These are phyloP conservation scores for Platanthera guangdongensis DNA, from an alignment of 106 monocot species.

Conservation along the genomic window DNA sequence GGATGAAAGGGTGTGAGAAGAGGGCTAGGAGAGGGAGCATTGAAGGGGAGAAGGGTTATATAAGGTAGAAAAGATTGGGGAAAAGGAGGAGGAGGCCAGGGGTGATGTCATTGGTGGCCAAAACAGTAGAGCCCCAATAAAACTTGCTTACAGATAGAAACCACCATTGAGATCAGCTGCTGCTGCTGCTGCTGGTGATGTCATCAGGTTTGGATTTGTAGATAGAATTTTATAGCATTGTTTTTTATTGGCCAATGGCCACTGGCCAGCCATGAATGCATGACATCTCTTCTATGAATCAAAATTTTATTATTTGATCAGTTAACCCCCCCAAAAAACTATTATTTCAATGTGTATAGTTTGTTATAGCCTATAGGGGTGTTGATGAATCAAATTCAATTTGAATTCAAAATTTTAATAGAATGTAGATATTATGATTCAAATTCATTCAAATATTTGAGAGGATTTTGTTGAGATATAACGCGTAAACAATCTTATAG, in stretches of 20 bases:
- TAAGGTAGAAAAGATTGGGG: neutral
- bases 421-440: too few species aligned
- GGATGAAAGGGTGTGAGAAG: neutral
- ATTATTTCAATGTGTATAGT: too few species aligned
- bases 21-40: neutral
- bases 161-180: neutral
- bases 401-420: too few species aligned
- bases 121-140: neutral
- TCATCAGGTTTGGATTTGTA: constrained; percentile 1
- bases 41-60: neutral
- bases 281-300: neutral
- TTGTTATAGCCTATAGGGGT: too few species aligned
- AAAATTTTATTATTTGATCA: too few species aligned
- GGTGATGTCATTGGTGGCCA: too few species aligned
- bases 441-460: too few species aligned
- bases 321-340: too few species aligned
- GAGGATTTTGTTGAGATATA: too few species aligned
- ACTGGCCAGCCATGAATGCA: neutral
- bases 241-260: neutral
- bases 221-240: neutral
- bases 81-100: neutral
- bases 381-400: too few species aligned
- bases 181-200: neutral
- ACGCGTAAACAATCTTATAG: too few species aligned
- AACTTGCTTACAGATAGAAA: neutral